phyloP scores from a whole-genome alignment of 257 asterid species.

The Apocynum venetum region DNA sequence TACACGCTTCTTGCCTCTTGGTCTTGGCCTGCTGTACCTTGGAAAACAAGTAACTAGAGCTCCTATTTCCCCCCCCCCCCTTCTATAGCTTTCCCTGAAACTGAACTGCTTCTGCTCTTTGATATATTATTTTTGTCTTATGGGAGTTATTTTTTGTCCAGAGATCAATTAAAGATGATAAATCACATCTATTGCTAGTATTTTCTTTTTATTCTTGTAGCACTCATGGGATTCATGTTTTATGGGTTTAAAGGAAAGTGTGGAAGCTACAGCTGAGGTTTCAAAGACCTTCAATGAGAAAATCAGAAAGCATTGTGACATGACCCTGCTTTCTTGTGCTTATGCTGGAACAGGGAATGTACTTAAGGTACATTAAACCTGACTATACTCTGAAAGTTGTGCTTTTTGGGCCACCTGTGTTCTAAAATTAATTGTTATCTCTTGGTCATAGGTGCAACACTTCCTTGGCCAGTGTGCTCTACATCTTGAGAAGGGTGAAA shows the following conservation, averaged over 20 bases:
- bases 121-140: background rate
- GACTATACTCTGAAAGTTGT: conserved; percentile 1
- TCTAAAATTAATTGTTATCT: conserved; percentile 18
- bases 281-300: conserved; percentile 77
- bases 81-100: background rate
- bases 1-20: conserved; percentile 79
- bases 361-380: conserved; percentile 53
- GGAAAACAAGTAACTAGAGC: conserved; percentile 72
- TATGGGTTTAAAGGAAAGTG: conserved; percentile 54
- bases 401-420: background rate
- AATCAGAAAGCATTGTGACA: conserved; percentile 77
- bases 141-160: background rate
- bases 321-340: conserved; percentile 89
- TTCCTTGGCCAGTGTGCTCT: conserved; percentile 89
- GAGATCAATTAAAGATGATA: background rate
- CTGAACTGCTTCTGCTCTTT: background rate
- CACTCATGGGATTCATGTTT: conserved; percentile 1
- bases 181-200: background rate
- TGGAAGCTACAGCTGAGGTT: conserved; percentile 88
- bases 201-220: background rate
- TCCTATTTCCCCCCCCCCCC: background rate
- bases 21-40: conserved; percentile 90
- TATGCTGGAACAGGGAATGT: conserved; percentile 98
- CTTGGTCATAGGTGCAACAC: conserved; percentile 71
- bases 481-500: conserved; percentile 84